A percentile compares a stretch with the other conserved stretches of the same genome.
phyloP scores from a whole-genome alignment of 176 grass and related monocot species.

The Microstegium vimineum region DNA sequence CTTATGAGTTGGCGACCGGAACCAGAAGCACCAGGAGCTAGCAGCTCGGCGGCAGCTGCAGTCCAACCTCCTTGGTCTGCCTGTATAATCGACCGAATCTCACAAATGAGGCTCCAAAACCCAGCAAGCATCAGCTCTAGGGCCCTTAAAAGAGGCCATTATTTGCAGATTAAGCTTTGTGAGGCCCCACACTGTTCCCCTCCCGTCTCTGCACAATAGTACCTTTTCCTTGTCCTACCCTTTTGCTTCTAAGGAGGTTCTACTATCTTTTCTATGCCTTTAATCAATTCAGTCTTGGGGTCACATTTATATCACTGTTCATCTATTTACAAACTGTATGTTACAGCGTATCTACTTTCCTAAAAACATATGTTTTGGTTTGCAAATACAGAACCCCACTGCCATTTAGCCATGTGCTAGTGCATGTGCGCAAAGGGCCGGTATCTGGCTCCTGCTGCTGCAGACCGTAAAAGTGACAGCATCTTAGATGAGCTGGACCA shows the following conservation, averaged over 20 bases:
- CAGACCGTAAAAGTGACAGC: conserved; percentile 26
- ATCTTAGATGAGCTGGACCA: conserved; percentile 35
- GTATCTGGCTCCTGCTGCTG: conserved; percentile 32
- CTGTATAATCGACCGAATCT: neutral
- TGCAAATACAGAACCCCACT: conserved; percentile 13
- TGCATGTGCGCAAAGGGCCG: conserved; percentile 35
- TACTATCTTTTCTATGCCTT: conserved; percentile 19
- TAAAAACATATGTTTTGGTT: neutral
- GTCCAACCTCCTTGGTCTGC: conserved; percentile 3
- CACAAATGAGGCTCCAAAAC: conserved; percentile 39
- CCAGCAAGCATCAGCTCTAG: conserved; percentile 36
- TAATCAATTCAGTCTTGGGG: conserved; percentile 31
- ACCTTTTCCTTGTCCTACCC: conserved; percentile 34
- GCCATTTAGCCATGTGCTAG: conserved; percentile 36
- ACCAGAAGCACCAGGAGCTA: neutral
- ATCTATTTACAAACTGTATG: conserved; percentile 44
- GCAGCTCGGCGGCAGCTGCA: conserved; percentile 7
- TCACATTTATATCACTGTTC: conserved; percentile 8
- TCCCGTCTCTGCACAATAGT: conserved; percentile 7
- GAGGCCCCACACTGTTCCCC: conserved; percentile 29
- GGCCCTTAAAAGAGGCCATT: conserved; percentile 46
- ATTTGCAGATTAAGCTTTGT: conserved; percentile 62
- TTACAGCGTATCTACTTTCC: conserved; percentile 24
- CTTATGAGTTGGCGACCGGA: conserved; percentile 19
- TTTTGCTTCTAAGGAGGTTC: conserved; percentile 67